These are phyloP conservation scores for Carex kokanica DNA, from an alignment of 176 grass and related monocot species.

Conservation along the genomic window DNA sequence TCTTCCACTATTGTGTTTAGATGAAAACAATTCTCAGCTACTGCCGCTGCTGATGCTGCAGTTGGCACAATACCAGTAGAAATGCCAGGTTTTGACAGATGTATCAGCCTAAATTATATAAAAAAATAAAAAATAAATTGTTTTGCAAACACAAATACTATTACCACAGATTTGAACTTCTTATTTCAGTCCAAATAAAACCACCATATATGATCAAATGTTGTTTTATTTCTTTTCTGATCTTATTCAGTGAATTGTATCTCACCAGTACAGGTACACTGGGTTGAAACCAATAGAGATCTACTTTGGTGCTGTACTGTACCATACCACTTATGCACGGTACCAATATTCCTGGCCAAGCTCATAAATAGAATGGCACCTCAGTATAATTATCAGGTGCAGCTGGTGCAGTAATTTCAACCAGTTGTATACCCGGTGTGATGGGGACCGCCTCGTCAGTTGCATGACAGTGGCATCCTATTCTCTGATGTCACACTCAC, in stretches of 20 bases:
- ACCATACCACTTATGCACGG: not conserved
- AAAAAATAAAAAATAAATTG: not conserved
- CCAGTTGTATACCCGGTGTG: constrained; percentile 82
- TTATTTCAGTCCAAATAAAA: not conserved
- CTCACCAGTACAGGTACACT: not conserved
- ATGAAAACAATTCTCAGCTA: not conserved
- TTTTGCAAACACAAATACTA: too few species aligned
- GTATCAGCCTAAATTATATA: constrained; percentile 57
- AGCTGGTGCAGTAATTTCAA: constrained; percentile 88
- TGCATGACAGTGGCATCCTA: constrained; percentile 74
- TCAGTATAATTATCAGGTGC: constrained; percentile 79
- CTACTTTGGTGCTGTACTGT: not conserved
- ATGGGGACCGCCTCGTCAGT: constrained; percentile 67
- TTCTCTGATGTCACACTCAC: constrained; percentile 72
- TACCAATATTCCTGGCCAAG: not conserved
- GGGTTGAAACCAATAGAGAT: not conserved
- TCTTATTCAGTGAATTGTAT: not conserved
- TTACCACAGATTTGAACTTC: not conserved
- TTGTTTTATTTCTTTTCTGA: not conserved
- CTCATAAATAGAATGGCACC: constrained; percentile 17
- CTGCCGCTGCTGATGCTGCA: constrained; percentile 66
- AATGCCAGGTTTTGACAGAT: constrained; percentile 77
- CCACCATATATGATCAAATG: not conserved
- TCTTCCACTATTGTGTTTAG: not conserved
- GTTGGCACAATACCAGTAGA: constrained; percentile 73